Percentiles rank a stretch among this genome's conserved stretches.
These are phyloP conservation scores for Schwanniomyces polymorphus DNA, from an alignment of 805 yeast species.

Conservation along the genomic window DNA sequence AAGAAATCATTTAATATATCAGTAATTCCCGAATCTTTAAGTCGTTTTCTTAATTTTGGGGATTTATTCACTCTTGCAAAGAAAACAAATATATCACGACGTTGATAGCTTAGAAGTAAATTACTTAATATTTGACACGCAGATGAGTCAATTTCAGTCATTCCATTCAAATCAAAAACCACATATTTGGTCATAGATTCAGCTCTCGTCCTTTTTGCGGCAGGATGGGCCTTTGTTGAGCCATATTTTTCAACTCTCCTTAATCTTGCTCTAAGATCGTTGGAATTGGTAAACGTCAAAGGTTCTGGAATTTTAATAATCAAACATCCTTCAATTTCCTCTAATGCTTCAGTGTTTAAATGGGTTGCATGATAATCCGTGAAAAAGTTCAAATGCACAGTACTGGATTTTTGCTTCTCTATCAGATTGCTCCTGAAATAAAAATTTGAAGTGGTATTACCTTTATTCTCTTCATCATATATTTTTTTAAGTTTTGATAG, in stretches of 20 bases:
- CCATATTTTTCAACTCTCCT: constrained; percentile 44
- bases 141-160: constrained; percentile 42
- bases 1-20: constrained; percentile 25
- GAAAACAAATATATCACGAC: constrained; percentile 29
- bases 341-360: constrained; percentile 35
- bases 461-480: background rate
- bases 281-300: constrained; percentile 41
- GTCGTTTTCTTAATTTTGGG: constrained; percentile 24
- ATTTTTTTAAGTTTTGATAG: constrained; percentile 4
- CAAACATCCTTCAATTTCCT: constrained; percentile 45
- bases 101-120: constrained; percentile 26
- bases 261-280: constrained; percentile 37
- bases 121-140: constrained; percentile 38
- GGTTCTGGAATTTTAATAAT: constrained; percentile 46
- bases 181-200: constrained; percentile 40
- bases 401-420: constrained; percentile 3
- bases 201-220: constrained; percentile 33
- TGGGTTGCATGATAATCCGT: constrained; percentile 34
- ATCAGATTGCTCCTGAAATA: background rate
- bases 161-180: constrained; percentile 42
- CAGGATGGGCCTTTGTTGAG: constrained; percentile 45
- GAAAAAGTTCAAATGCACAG: constrained; percentile 29
- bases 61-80: constrained; percentile 35
- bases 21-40: constrained; percentile 29
- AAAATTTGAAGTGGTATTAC: background rate